Evolutionary conservation across 768 basidiomycete species (phyloP).

Genomic region (Cystobasidium ongulense): DNA sequence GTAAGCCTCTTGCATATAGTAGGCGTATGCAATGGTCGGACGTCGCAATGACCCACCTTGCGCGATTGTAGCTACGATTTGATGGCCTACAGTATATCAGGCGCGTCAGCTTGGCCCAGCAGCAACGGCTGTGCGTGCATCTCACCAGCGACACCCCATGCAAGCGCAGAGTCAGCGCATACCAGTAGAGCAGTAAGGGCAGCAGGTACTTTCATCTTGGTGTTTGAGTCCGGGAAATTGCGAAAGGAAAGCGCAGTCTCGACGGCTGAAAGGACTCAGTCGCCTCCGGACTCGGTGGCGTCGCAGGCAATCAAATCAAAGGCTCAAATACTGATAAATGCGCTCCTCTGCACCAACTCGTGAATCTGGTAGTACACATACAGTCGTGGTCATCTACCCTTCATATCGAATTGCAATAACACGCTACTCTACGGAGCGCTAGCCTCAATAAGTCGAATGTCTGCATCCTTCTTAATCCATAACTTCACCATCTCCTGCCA

Average conservation of each 20-base stretch:
- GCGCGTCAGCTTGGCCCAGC: neutral
- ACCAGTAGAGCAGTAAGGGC: neutral
- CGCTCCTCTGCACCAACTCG: no score
- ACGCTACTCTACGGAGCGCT: neutral
- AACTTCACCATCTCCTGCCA: slow-evolving; percentile 12
- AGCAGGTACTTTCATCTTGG: neutral
- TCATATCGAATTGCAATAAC: no score
- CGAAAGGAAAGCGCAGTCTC: no score
- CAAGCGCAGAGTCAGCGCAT: neutral
- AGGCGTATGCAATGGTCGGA: neutral
- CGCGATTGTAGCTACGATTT: slow-evolving; percentile 29
- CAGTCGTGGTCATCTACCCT: no score
- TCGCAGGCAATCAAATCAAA: no score
- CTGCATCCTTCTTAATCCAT: slow-evolving; percentile 14
- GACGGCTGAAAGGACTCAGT: no score
- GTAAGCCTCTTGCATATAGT: no score
- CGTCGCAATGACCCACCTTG: neutral
- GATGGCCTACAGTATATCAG: slow-evolving; percentile 22
- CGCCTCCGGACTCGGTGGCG: no score
- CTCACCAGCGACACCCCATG: slow-evolving; percentile 29
- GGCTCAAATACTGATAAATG: no score
- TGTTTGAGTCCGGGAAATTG: no score
- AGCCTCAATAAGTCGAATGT: slow-evolving; percentile 12
- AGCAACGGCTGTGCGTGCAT: neutral
- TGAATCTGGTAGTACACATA: no score